phyloP scores from a whole-genome alignment of 2,329 filamentous ascomycete species.

The Didymella arachidicola region DNA sequence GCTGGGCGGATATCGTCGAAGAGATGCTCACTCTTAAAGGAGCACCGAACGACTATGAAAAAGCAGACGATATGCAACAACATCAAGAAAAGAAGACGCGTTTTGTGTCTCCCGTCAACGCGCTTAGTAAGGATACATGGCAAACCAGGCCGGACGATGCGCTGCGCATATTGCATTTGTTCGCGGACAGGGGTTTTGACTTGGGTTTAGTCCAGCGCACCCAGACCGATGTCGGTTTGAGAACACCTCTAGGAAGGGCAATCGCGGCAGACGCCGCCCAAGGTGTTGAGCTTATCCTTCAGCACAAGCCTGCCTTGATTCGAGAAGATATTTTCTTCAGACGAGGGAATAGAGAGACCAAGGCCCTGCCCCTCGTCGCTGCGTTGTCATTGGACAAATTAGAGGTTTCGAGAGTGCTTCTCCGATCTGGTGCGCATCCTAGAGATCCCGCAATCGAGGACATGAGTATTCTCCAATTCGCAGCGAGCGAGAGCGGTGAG shows the following conservation, averaged over 20 bases:
- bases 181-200: conserved; percentile 26
- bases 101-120: conserved; percentile 26
- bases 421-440: conserved; percentile 29
- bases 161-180: conserved; percentile 27
- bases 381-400: conserved; percentile 24
- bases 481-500: conserved; percentile 24
- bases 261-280: conserved; percentile 30
- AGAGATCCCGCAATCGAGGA: conserved; percentile 29
- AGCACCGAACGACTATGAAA: conserved; percentile 23
- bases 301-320: conserved; percentile 23
- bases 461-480: conserved; percentile 29
- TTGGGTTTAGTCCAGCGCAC: conserved; percentile 26
- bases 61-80: conserved; percentile 27
- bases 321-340: conserved; percentile 29
- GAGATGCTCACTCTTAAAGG: conserved; percentile 26
- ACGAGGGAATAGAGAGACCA: conserved; percentile 28
- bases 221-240: conserved; percentile 23
- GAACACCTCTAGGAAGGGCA: conserved; percentile 26
- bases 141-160: conserved; percentile 29
- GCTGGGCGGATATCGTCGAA: conserved; percentile 33
- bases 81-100: conserved; percentile 30
- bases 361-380: conserved; percentile 26
- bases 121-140: conserved; percentile 33
- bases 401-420: conserved; percentile 24
- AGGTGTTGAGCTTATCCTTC: conserved; percentile 29